Conservation (phyloP, 495 filamentous ascomycete genomes). For the Penicillium roqueforti region DNA sequence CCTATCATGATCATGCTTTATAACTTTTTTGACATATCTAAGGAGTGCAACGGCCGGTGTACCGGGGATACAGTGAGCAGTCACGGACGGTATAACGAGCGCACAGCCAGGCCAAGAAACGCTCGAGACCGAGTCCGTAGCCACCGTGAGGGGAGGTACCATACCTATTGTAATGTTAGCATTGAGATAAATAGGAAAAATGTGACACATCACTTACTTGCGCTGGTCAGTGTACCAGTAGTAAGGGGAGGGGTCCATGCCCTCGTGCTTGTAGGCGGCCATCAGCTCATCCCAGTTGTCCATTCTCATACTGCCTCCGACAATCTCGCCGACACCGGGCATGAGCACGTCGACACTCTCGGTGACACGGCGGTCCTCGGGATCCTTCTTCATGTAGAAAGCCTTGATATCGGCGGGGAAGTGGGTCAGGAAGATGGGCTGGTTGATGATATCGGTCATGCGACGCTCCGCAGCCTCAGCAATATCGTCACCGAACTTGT, state of each 20-base stretch:
- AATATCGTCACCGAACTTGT: slow-evolving; percentile 95
- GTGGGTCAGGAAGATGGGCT: slow-evolving; percentile 93
- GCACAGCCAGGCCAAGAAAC: slow-evolving; percentile 95
- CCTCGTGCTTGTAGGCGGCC: slow-evolving; percentile 79
- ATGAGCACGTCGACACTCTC: slow-evolving; percentile 96
- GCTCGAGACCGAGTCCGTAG: slow-evolving; percentile 91
- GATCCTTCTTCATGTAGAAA: slow-evolving; percentile 98
- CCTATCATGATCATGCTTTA: slow-evolving; percentile 8
- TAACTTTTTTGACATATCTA: slow-evolving; percentile 35
- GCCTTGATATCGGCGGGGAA: slow-evolving; percentile 98
- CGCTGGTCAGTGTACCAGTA: slow-evolving; percentile 99
- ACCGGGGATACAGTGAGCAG: slow-evolving; percentile 86
- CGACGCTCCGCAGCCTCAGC: slow-evolving; percentile 93
- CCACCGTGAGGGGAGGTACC: slow-evolving; percentile 92
- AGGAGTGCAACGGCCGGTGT: slow-evolving; percentile 90
- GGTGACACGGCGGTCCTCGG: slow-evolving; percentile 76
- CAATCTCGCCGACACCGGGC: slow-evolving; percentile 96
- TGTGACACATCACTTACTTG: slow-evolving; percentile 62
- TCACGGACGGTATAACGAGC: slow-evolving; percentile 88
- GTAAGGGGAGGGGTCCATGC: slow-evolving; percentile 80
- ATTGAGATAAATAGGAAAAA: background rate
- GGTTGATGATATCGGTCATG: slow-evolving; percentile 96
- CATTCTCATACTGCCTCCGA: slow-evolving; percentile 96
- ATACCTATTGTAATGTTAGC: slow-evolving; percentile 55
- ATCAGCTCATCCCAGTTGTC: slow-evolving; percentile 88